Conservation (phyloP, 2,329 filamentous ascomycete genomes). For the Cladosporium halotolerans region DNA sequence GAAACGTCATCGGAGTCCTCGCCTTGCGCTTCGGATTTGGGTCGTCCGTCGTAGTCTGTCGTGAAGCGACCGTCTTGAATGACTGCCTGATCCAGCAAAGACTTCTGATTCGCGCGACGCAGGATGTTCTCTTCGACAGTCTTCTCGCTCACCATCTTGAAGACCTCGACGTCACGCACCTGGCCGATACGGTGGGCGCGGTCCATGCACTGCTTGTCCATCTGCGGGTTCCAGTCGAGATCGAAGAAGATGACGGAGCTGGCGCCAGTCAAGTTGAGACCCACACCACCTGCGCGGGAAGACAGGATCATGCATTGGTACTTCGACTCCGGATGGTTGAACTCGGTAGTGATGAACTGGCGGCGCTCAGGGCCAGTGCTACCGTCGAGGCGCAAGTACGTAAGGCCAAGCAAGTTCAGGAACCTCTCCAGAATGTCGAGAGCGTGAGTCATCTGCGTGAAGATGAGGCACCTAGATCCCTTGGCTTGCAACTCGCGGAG, state of each 20-base stretch:
- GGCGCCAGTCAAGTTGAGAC: constrained; percentile 93
- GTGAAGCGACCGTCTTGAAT: constrained; percentile 98
- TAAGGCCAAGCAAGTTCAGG: constrained; percentile 94
- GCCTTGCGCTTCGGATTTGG: constrained; percentile 30
- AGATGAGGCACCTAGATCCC: constrained; percentile 91
- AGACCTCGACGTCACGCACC: constrained; percentile 95
- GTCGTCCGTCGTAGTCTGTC: constrained; percentile 61
- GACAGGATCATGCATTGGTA: constrained; percentile 95
- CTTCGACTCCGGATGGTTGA: constrained; percentile 79
- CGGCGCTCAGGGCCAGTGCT: constrained; percentile 92
- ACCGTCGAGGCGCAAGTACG: constrained; percentile 94
- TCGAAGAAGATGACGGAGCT: constrained; percentile 99
- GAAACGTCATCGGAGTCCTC: constrained; percentile 65
- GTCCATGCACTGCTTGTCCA: constrained; percentile 99
- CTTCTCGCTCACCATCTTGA: constrained; percentile 55
- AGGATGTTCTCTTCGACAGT: constrained; percentile 98
- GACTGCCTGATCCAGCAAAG: constrained; percentile 94
- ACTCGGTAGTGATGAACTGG: constrained; percentile 90
- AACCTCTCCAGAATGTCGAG: constrained; percentile 96
- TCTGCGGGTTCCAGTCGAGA: constrained; percentile 97
- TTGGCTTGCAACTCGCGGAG: constrained; percentile 81
- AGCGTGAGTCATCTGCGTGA: constrained; percentile 99
- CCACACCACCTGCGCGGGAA: constrained; percentile 85
- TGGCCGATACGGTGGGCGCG: constrained; percentile 95
- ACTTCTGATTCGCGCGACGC: constrained; percentile 93